Conservation (phyloP, 2,329 filamentous ascomycete genomes). For the Ophiostoma populinum region DNA sequence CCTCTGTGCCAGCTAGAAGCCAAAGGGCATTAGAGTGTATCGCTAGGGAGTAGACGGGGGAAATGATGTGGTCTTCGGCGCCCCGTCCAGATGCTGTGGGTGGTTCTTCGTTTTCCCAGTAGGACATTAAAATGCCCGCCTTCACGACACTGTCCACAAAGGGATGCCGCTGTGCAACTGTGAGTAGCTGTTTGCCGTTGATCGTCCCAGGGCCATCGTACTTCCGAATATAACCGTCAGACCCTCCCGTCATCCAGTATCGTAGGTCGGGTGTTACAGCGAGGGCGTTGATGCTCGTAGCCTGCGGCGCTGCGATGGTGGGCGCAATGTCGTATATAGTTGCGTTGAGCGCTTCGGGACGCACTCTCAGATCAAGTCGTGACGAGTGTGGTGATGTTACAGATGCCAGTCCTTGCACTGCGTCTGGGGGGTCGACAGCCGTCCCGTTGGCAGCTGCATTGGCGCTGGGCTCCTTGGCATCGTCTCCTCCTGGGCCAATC, state of each 20-base stretch:
- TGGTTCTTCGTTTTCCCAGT: conserved; percentile 95
- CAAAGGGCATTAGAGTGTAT: conserved; percentile 81
- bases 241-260: conserved; percentile 87
- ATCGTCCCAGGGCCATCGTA: conserved; percentile 92
- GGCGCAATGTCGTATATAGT: conserved; percentile 85
- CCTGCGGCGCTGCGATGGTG: conserved; percentile 89
- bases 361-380: conserved; percentile 40
- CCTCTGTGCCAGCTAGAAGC: conserved; percentile 80
- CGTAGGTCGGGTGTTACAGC: conserved; percentile 84
- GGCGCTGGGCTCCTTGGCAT: conserved; percentile 10
- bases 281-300: conserved; percentile 87
- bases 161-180: conserved; percentile 86
- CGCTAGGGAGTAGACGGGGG: conserved; percentile 85
- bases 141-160: conserved; percentile 97
- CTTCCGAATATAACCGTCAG: conserved; percentile 90
- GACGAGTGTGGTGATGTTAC: conserved; percentile 16
- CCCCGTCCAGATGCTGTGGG: conserved; percentile 21
- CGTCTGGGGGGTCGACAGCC: conserved; percentile 8
- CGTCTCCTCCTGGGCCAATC: conserved; percentile 7
- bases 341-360: conserved; percentile 63
- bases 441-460: conserved; percentile 6
- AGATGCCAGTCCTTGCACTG: conserved; percentile 3
- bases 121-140: conserved; percentile 82
- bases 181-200: conserved; percentile 84
- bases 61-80: conserved; percentile 47